Percentiles rank a stretch among this genome's conserved stretches.
Evolutionary conservation across 257 asterid species (phyloP).

Genomic region (Linaria vulgaris): DNA sequence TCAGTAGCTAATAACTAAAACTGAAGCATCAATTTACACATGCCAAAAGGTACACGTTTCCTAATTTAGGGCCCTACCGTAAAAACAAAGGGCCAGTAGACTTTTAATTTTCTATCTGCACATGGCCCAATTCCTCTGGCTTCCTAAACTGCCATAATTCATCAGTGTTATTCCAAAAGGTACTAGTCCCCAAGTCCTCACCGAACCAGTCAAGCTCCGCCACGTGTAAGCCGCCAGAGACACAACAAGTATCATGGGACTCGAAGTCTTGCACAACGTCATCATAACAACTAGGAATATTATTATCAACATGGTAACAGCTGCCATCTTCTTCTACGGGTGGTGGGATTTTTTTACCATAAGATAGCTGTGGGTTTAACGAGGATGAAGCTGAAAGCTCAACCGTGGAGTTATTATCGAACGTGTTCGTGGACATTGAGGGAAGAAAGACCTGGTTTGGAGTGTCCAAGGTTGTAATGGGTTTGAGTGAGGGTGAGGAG

Average conservation of each 20-base stretch:
- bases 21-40: no score
- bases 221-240: constrained; percentile 41
- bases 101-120: constrained; percentile 1
- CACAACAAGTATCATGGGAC: constrained; percentile 27
- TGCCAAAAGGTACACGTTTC: no score
- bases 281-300: constrained; percentile 14
- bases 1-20: no score
- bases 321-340: constrained; percentile 22
- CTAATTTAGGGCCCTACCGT: no score
- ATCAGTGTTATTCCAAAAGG: constrained; percentile 61
- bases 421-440: background rate
- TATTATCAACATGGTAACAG: constrained; percentile 39
- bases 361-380: background rate
- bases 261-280: constrained; percentile 36
- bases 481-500: constrained; percentile 34
- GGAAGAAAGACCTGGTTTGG: constrained; percentile 27
- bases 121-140: no score
- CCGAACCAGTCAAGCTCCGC: constrained; percentile 47
- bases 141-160: constrained; percentile 61
- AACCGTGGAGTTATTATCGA: constrained; percentile 18
- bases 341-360: constrained; percentile 16
- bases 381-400: background rate
- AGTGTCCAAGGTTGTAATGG: constrained; percentile 35
- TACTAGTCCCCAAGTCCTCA: constrained; percentile 37
- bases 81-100: no score